Base-by-base conservation (phyloP, 1,139 yeast genomes). In the Hanseniaspora gamundiae region DNA sequence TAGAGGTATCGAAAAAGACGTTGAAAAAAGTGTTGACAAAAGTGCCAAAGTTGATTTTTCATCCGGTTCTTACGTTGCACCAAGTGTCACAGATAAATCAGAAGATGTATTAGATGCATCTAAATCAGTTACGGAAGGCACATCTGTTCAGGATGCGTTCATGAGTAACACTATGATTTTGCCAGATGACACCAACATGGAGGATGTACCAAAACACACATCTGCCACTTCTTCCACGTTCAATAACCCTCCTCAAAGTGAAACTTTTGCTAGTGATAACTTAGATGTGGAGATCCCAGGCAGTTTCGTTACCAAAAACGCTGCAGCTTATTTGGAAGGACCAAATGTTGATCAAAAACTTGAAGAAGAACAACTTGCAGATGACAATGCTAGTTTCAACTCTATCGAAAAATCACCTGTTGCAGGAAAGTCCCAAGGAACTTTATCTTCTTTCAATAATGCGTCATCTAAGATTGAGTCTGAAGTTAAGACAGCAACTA, bases 151-250 rank as follows among this genome's bases (percentile, higher is more conserved):
- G 4, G 36, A 33, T 13, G 14, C 5, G 4, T 14, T 17, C 19
- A 24, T n/a, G n/a, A 21, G 26, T 9, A 36, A 22, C 9, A 21
- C 28, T 7, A 20, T 36, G 52, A 60, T 64, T 5, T 56, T 73
- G 47, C 77, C 76, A 1, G 69, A 70, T 66, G 79, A 60, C n/a
- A 27, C 28, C 10, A 38, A 20, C n/a, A 27, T 40, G 41, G 46
- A 43, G 28, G 46, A 43, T 38, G 57, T 51, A 35, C 65, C 59
- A 64, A 76, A 78, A 58, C 83, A 94, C 2, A 87, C 80, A 49
- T 84, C 95, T 0, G 75, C 83, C 43, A 82, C 95, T 0, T 86
- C 95, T 0, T 84, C 95, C 45, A 94, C 87, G 17, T 93, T 84
- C 55, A 87, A 87, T 62, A 87, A 88, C 59, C 87, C 96, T 2